phyloP scores from a whole-genome alignment of 805 yeast species.

The Lachancea dasiensis region DNA sequence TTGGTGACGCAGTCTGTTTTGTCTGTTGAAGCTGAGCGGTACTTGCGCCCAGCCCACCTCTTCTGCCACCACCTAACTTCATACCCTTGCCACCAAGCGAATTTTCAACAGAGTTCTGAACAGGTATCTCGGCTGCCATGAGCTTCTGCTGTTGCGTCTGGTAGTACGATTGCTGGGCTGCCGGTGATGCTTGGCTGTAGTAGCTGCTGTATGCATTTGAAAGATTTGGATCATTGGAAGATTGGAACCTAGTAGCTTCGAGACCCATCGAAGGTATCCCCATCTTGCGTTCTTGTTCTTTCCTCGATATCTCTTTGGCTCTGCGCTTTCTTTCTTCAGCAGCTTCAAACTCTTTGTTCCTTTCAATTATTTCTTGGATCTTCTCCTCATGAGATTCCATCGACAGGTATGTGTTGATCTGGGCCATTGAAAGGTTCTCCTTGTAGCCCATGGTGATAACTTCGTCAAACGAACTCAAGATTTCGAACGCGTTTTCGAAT shows the following conservation, averaged over 20 bases:
- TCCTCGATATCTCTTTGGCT: constrained; percentile 84
- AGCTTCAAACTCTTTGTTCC: constrained; percentile 95
- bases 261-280: constrained; percentile 31
- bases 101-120: constrained; percentile 4
- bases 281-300: constrained; percentile 43
- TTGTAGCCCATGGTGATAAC: constrained; percentile 83
- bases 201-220: constrained; percentile 36
- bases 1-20: constrained; percentile 16
- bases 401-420: constrained; percentile 82
- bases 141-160: constrained; percentile 6
- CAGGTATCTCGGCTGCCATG: constrained; percentile 15
- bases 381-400: constrained; percentile 99
- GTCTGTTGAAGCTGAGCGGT: constrained; percentile 11
- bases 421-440: constrained; percentile 75
- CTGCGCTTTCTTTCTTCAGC: constrained; percentile 93
- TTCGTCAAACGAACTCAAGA: constrained; percentile 90
- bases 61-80: constrained; percentile 23
- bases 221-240: constrained; percentile 30
- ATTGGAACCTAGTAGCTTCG: constrained; percentile 21
- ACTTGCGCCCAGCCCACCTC: constrained; percentile 3
- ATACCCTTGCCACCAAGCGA: constrained; percentile 23
- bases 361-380: constrained; percentile 95
- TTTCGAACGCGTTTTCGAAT: constrained; percentile 78
- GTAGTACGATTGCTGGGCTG: constrained; percentile 34
- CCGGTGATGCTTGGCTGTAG: constrained; percentile 34